Evolutionary conservation across 2,329 filamentous ascomycete species (phyloP).

Genomic region (Nemania abortiva): DNA sequence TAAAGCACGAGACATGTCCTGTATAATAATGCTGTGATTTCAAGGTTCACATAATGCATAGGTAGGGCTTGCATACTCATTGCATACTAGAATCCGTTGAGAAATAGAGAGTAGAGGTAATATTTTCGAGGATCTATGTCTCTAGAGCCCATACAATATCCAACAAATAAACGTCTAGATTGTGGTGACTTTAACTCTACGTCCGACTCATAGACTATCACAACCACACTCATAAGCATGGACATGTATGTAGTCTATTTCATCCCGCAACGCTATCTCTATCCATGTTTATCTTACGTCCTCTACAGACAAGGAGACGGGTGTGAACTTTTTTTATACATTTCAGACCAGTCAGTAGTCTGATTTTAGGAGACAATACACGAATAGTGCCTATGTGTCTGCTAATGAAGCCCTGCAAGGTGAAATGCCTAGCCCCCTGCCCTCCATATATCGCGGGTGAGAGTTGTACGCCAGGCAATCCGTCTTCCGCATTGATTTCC

Average conservation of each 20-base stretch:
- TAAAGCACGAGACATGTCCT: no score
- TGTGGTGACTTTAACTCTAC: no score
- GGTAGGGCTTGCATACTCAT: no score
- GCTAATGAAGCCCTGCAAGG: neutral
- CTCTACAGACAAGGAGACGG: constrained; percentile 1
- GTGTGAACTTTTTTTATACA: constrained; percentile 14
- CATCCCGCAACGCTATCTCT: neutral
- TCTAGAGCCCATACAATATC: no score
- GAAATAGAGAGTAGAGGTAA: no score
- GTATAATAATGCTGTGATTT: no score
- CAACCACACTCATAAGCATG: no score
- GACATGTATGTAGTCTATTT: neutral
- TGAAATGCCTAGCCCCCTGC: neutral
- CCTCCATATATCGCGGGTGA: neutral
- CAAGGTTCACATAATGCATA: no score
- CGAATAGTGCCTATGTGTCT: neutral
- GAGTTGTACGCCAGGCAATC: neutral
- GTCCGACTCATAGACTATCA: no score
- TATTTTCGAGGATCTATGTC: no score
- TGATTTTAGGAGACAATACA: constrained; percentile 3
- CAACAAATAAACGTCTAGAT: no score
- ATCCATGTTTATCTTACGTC: neutral
- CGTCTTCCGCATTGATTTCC: neutral
- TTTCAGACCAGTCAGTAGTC: neutral
- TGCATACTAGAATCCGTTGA: no score